phyloP scores from a whole-genome alignment of 2,329 filamentous ascomycete genomes.

The Sporothrix mexicana region DNA sequence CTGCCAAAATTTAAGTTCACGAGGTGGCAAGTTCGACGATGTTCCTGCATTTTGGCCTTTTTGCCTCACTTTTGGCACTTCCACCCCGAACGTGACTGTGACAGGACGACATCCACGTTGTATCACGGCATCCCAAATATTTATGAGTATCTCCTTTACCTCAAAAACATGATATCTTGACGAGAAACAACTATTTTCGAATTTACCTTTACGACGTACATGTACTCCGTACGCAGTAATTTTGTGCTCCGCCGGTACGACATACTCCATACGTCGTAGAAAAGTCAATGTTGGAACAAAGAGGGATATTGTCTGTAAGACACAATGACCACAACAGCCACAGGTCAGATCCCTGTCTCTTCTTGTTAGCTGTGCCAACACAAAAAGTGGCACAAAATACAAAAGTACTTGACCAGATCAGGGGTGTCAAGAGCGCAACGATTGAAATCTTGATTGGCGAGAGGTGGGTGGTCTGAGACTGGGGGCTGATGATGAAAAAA shows the following conservation, averaged over 20 bases:
- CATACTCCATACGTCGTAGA: too few relatives aligned
- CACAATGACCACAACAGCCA: neutral
- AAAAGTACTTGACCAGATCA: neutral
- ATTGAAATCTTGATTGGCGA: slow-evolving; percentile 26
- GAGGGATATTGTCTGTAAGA: neutral
- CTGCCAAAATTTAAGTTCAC: neutral
- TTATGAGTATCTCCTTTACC: too few relatives aligned
- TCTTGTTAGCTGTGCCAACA: neutral
- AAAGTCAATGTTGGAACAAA: neutral
- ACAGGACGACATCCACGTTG: slow-evolving; percentile 3
- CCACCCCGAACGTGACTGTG: slow-evolving; percentile 14
- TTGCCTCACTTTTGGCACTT: neutral
- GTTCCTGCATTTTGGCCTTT: neutral
- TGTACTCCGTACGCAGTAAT: too few relatives aligned
- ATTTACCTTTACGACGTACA: too few relatives aligned
- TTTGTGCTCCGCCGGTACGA: neutral
- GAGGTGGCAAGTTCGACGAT: neutral
- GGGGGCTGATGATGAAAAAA: neutral
- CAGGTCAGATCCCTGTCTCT: neutral
- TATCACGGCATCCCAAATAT: slow-evolving; percentile 4
- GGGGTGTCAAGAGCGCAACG: neutral
- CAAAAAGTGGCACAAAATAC: neutral
- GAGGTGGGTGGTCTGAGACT: neutral
- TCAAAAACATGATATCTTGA: too few relatives aligned
- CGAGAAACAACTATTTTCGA: too few relatives aligned